Conservation (phyloP, 1,284 basidiomycete species). For the Meira nashicola region DNA sequence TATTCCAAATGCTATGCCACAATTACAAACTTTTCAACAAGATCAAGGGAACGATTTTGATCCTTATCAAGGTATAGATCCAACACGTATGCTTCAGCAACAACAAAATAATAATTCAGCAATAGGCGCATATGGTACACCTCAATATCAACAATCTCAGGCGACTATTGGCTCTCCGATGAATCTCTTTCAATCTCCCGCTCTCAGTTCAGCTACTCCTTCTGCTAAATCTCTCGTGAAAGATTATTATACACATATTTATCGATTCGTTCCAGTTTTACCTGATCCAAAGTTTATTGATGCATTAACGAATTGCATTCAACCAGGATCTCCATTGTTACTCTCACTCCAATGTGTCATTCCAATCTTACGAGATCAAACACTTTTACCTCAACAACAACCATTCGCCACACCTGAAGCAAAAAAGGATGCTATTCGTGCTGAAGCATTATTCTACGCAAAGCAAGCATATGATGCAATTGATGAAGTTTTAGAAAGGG, state of each 20-base stretch:
- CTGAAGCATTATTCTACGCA: constrained; percentile 27
- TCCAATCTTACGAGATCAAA: constrained; percentile 32
- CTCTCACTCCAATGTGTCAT: constrained; percentile 37
- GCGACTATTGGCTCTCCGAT: not conserved
- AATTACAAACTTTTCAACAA: constrained; percentile 10
- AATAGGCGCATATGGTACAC: not conserved
- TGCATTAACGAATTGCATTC: constrained; percentile 21
- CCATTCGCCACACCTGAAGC: constrained; percentile 12
- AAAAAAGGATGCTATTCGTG: constrained; percentile 27
- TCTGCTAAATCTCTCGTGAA: constrained; percentile 19
- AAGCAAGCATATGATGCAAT: constrained; percentile 36
- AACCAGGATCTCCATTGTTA: constrained; percentile 35
- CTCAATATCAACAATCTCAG: not conserved
- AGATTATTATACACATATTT: constrained; percentile 44
- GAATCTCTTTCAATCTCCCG: not conserved
- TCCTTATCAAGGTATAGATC: constrained; percentile 5
- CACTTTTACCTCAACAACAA: constrained; percentile 16
- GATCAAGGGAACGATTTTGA: constrained; percentile 1
- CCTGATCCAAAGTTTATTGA: constrained; percentile 31
- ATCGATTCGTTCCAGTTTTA: constrained; percentile 43
- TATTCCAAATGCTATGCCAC: constrained; percentile 28
- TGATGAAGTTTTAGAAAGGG: constrained; percentile 31
- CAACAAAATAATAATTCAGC: not conserved
- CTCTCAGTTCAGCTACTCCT: constrained; percentile 16
- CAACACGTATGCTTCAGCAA: not conserved